Evolutionary conservation across 2,329 filamentous ascomycete genomes (phyloP), one percentile per base, ranked within the genome.

Genomic region (Conoideocrella luteorostrata): DNA sequence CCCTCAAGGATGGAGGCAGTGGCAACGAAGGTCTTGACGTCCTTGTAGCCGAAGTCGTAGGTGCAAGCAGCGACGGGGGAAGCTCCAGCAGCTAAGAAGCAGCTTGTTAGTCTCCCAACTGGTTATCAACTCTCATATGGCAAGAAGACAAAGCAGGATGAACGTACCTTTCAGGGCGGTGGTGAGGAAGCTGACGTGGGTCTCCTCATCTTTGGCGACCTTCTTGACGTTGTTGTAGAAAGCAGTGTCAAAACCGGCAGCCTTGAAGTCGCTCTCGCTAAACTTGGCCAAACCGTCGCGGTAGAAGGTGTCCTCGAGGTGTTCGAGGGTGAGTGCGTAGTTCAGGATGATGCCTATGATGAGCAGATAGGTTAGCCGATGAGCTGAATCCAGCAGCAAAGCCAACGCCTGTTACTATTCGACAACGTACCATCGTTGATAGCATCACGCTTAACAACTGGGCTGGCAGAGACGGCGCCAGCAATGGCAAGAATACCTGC

Each of bases 1-100:
- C 85, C 81, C 44, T 83, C 74, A 23, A 86, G 66, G 55, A 86
- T 80, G 44, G 74, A 74, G 21, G 75, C 80, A 1, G 80, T 81
- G 4, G 72, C 73, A 1, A 85, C 64, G 62, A 82, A 82, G 18
- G 66, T 64, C 49, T 77, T 72, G 58, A 72, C 70, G 47, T 73
- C 69, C 49, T 79, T 80, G 47, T 68, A 66, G 36, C 78, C 77
- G 36, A 85, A 85, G 41, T 63, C 55, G 64, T 84, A 85, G 1
- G 60, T 71, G 61, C 77, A 80, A 22, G 68, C 68, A 11, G 62
- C 54, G 10, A 81, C 74, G 15, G 80, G 71, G 0, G 60, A 65
- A 20, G 64, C 71, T 35, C 72, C 75, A 18, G 59, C 56, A 20
- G 48, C 52, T 46, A 10, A 12, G 9, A 15, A 7, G 1, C 21